These are phyloP conservation scores for Carex parvula DNA, from an alignment of 176 grass and related monocot species.

Conservation along the genomic window DNA sequence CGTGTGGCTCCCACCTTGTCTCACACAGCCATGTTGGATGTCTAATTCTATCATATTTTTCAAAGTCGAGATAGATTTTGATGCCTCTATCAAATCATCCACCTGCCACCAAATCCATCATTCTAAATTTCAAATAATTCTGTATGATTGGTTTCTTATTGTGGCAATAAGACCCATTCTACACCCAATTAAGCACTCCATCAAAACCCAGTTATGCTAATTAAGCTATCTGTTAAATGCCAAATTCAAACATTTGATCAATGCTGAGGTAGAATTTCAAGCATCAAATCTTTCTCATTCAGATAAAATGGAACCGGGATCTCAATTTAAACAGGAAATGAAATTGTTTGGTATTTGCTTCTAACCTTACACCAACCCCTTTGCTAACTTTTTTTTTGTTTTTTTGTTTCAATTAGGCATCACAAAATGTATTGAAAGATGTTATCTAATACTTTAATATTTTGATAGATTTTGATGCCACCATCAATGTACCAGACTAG, in stretches of 20 bases:
- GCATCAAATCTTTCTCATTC: not conserved
- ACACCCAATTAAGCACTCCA: not conserved
- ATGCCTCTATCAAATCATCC: slow-evolving; percentile 67
- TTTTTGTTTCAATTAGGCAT: no score
- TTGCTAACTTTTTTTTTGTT: no score
- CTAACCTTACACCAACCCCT: not conserved
- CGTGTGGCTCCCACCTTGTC: slow-evolving; percentile 57
- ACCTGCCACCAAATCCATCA: slow-evolving; percentile 39
- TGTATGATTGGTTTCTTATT: not conserved
- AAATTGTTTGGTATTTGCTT: not conserved
- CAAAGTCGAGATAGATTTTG: slow-evolving; percentile 64
- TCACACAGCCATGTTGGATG: slow-evolving; percentile 49
- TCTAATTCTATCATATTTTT: slow-evolving; percentile 72
- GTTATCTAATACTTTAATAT: no score
- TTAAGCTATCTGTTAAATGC: not conserved
- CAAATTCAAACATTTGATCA: not conserved
- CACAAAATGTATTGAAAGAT: no score
- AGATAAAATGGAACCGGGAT: not conserved
- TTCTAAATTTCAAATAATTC: not conserved
- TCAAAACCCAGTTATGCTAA: not conserved
- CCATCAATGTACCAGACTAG: no score
- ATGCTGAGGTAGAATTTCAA: not conserved
- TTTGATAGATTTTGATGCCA: no score
- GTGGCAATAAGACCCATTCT: not conserved
- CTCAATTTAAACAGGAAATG: not conserved